phyloP scores from a whole-genome alignment of 176 grass and related monocot genomes.

The Carex cristatella region DNA sequence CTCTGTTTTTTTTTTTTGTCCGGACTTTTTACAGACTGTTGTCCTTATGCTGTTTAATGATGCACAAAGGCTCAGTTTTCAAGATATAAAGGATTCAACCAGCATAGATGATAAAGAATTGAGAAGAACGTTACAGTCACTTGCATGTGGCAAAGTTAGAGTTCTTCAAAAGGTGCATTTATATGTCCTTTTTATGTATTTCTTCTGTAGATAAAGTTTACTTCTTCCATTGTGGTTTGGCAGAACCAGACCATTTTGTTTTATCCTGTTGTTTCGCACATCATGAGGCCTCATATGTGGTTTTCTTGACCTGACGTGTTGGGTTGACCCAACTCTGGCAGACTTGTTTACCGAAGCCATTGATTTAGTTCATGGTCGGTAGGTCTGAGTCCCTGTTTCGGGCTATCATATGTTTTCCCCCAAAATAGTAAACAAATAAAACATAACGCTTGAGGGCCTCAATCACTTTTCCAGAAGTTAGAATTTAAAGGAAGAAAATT shows the following conservation, averaged over 20 bases:
- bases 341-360: neutral
- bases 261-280: neutral
- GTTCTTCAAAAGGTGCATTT: slow-evolving; percentile 87
- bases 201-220: neutral
- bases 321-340: neutral
- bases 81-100: slow-evolving; percentile 89
- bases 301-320: neutral
- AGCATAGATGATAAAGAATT: slow-evolving; percentile 98
- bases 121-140: slow-evolving; percentile 92
- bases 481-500: too few species aligned
- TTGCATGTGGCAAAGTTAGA: slow-evolving; percentile 97
- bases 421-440: neutral
- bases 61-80: slow-evolving; percentile 82
- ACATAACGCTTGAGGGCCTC: neutral
- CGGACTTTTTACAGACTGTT: slow-evolving; percentile 51
- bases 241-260: neutral
- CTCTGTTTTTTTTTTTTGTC: neutral
- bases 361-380: neutral
- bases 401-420: neutral
- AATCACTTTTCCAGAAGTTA: too few species aligned
- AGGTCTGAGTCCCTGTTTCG: neutral
- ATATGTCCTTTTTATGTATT: slow-evolving; percentile 17
- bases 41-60: slow-evolving; percentile 98
- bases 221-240: neutral
- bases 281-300: neutral